A percentile compares a stretch with the other conserved stretches of the same genome.
Conservation (phyloP, 2,329 filamentous ascomycete genomes). For the Penicillium sp. region DNA sequence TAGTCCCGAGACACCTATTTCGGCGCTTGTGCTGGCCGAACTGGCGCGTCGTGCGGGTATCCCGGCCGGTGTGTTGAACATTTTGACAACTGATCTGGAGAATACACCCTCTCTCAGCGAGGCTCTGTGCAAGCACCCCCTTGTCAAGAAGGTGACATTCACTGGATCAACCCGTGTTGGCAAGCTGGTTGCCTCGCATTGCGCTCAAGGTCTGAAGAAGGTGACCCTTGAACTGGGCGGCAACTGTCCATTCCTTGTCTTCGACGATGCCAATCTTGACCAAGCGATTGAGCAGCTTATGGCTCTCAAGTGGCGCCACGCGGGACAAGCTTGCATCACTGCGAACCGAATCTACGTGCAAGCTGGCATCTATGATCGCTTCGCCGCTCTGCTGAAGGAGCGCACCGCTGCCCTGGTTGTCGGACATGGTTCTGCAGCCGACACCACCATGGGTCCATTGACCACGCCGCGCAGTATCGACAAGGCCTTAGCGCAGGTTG, state of each 20-base stretch:
- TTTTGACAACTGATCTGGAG: constrained; percentile 50
- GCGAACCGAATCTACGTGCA: constrained; percentile 46
- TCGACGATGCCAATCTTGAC: constrained; percentile 59
- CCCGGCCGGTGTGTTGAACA: constrained; percentile 56
- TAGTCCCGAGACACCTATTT: constrained; percentile 61
- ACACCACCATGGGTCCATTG: constrained; percentile 57
- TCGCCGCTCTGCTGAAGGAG: constrained; percentile 51
- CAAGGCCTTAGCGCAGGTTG: constrained; percentile 55
- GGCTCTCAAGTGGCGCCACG: constrained; percentile 42
- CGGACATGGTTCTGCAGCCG: constrained; percentile 54
- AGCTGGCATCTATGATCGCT: constrained; percentile 46
- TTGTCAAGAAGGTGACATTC: constrained; percentile 58
- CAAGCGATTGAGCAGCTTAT: constrained; percentile 39
- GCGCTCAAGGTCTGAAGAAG: constrained; percentile 58
- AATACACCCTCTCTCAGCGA: constrained; percentile 39
- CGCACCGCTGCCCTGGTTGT: constrained; percentile 50
- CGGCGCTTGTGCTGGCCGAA: constrained; percentile 49
- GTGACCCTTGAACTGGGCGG: constrained; percentile 60
- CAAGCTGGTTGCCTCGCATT: constrained; percentile 57
- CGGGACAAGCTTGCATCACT: constrained; percentile 44
- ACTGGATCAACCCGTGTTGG: constrained; percentile 58
- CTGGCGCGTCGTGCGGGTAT: constrained; percentile 54
- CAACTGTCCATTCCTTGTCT: constrained; percentile 61
- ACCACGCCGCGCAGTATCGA: constrained; percentile 54
- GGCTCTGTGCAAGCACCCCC: constrained; percentile 52